Percentiles rank a stretch among this genome's conserved stretches.
Conservation (phyloP, 2,329 filamentous ascomycete genomes). For the Aureobasidium uvarum region DNA sequence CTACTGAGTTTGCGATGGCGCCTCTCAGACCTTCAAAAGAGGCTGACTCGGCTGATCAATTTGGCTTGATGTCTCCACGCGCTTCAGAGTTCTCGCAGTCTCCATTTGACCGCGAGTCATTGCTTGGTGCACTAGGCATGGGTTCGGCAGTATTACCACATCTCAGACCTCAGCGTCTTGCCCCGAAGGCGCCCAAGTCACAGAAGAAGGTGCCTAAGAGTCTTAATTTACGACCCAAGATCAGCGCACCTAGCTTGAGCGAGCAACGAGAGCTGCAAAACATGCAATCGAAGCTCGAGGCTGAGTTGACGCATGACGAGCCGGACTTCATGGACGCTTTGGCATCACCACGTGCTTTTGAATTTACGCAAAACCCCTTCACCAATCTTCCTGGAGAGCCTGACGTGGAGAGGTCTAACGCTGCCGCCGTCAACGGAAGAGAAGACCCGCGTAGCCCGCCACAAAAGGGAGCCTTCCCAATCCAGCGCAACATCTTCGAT, state of each 20-base stretch:
- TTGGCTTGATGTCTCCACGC: constrained; percentile 44
- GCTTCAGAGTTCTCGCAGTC: constrained; percentile 43
- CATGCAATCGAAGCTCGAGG: constrained; percentile 37
- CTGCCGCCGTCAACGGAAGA: constrained; percentile 53
- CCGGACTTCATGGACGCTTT: constrained; percentile 51
- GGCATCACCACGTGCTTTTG: constrained; percentile 69
- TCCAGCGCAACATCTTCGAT: constrained; percentile 75
- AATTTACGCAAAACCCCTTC: constrained; percentile 69
- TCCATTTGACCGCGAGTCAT: constrained; percentile 38
- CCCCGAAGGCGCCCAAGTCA: constrained; percentile 16
- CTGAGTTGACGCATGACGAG: constrained; percentile 30
- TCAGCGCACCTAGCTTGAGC: constrained; percentile 38
- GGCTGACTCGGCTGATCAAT: constrained; percentile 39
- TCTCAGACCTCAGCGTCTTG: constrained; percentile 14
- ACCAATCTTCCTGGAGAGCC: constrained; percentile 43
- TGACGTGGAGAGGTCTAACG: constrained; percentile 47
- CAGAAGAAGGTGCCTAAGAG: neutral
- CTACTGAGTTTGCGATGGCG: constrained; percentile 41
- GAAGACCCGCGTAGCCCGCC: constrained; percentile 72
- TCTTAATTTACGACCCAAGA: constrained; percentile 33
- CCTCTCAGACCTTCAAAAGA: constrained; percentile 37
- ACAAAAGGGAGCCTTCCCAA: constrained; percentile 70
- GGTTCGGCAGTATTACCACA: constrained; percentile 32
- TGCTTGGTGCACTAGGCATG: constrained; percentile 41
- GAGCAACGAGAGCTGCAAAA: constrained; percentile 38